Percentiles rank a stretch among this genome's conserved stretches.
Conservation (phyloP, 2,329 filamentous ascomycete species). For the Alternaria novae-zelandiae region DNA sequence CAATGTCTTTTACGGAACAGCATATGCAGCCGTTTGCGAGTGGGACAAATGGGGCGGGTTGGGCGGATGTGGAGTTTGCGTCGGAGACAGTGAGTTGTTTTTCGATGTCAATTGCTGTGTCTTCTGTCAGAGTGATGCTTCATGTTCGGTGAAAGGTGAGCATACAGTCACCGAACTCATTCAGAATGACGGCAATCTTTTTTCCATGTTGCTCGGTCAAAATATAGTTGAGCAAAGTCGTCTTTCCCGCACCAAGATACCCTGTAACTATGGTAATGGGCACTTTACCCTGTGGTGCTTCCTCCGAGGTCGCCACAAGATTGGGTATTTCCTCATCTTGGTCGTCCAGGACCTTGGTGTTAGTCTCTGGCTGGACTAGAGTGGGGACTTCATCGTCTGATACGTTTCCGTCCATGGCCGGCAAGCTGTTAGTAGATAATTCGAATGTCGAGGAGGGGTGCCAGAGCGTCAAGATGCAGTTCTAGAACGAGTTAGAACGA, state of each 20-base stretch:
- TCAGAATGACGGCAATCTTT: slow-evolving; percentile 97
- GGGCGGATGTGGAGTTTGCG: slow-evolving; percentile 36
- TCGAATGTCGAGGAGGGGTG: background rate
- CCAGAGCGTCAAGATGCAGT: background rate
- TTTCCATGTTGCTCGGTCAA: slow-evolving; percentile 94
- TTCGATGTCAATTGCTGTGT: slow-evolving; percentile 85
- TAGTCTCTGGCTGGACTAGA: slow-evolving; percentile 60
- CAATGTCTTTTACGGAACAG: slow-evolving; percentile 96
- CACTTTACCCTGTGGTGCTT: slow-evolving; percentile 67
- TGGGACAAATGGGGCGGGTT: slow-evolving; percentile 72
- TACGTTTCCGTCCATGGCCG: slow-evolving; percentile 23
- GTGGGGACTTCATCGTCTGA: slow-evolving; percentile 50
- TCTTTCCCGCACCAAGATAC: slow-evolving; percentile 95
- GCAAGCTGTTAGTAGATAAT: background rate
- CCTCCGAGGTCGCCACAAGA: slow-evolving; percentile 48
- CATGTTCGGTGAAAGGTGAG: background rate
- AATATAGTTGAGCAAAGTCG: slow-evolving; percentile 94
- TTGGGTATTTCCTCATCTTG: slow-evolving; percentile 29
- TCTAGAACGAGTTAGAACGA: too few relatives aligned
- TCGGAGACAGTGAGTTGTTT: slow-evolving; percentile 87
- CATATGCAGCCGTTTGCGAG: slow-evolving; percentile 97
- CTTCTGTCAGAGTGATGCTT: background rate
- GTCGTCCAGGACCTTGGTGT: slow-evolving; percentile 27
- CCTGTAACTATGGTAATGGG: slow-evolving; percentile 88
- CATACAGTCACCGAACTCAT: slow-evolving; percentile 60